phyloP scores from a whole-genome alignment of 805 yeast genomes.

The Clavispora phyllophila region DNA sequence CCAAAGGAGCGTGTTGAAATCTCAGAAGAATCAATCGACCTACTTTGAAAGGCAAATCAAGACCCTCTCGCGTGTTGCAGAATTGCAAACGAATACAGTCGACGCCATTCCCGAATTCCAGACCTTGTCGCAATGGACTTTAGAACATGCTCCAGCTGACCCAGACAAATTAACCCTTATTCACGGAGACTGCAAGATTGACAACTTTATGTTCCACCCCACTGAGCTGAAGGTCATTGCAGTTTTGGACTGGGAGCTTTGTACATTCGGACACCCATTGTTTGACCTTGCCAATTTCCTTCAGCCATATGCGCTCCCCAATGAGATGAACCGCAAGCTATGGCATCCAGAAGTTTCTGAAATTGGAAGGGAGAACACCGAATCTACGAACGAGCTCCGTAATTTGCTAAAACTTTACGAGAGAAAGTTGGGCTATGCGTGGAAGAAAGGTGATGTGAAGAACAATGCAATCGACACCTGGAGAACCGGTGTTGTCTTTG shows the following conservation, averaged over 20 bases:
- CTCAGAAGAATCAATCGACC: conserved; percentile 13
- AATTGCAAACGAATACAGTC: conserved; percentile 33
- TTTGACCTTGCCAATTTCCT: conserved; percentile 57
- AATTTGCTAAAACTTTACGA: conserved; percentile 25
- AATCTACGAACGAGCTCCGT: conserved; percentile 16
- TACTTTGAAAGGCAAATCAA: conserved; percentile 53
- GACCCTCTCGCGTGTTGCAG: conserved; percentile 41
- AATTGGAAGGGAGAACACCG: conserved; percentile 30
- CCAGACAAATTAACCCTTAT: conserved; percentile 42
- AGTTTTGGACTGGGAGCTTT: conserved; percentile 61
- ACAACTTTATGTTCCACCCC: conserved; percentile 59
- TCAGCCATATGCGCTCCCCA: conserved; percentile 48
- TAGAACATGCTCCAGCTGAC: conserved; percentile 42
- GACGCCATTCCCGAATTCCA: conserved; percentile 46
- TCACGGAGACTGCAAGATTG: conserved; percentile 63
- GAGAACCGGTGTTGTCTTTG: conserved; percentile 52
- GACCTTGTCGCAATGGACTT: conserved; percentile 37
- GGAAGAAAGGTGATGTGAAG: conserved; percentile 30
- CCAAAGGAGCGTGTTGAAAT: conserved; percentile 17
- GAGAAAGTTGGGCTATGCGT: conserved; percentile 17
- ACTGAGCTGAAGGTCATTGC: conserved; percentile 46
- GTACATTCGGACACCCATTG: conserved; percentile 61
- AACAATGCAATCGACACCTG: conserved; percentile 44
- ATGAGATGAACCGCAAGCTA: conserved; percentile 24
- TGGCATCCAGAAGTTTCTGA: conserved; percentile 23